A percentile compares a stretch with the other conserved stretches of the same genome.
Conservation (phyloP, 306 rosid genomes). For the Sicyos edulis region DNA sequence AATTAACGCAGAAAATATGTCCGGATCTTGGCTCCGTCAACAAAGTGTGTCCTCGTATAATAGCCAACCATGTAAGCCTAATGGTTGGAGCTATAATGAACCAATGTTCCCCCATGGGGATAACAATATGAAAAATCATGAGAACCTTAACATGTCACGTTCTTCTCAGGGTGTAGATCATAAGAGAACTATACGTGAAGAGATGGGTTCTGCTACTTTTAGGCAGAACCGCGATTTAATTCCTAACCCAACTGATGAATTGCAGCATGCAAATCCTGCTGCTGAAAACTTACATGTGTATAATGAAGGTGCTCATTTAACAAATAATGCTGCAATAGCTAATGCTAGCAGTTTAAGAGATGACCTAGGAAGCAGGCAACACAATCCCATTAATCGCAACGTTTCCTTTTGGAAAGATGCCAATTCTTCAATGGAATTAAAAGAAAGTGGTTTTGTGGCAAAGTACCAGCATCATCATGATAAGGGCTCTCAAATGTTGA, state of each 20-base stretch:
- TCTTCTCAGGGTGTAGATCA: constrained; percentile 33
- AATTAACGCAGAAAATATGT: constrained; percentile 39
- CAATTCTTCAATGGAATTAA: constrained; percentile 46
- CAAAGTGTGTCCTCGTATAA: constrained; percentile 40
- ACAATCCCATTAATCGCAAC: constrained; percentile 37
- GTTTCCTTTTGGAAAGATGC: constrained; percentile 60
- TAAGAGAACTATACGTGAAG: constrained; percentile 45
- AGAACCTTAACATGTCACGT: constrained; percentile 39
- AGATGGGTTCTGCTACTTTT: constrained; percentile 40
- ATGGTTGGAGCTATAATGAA: constrained; percentile 68
- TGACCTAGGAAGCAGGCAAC: constrained; percentile 50
- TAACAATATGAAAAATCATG: constrained; percentile 41
- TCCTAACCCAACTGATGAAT: constrained; percentile 43
- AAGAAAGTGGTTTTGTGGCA: constrained; percentile 47
- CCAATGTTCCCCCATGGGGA: constrained; percentile 46
- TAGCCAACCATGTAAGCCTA: constrained; percentile 49
- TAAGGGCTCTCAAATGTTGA: constrained; percentile 53
- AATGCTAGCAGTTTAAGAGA: constrained; percentile 54
- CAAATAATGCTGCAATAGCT: constrained; percentile 34
- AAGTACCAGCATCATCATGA: constrained; percentile 52
- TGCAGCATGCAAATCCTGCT: constrained; percentile 44
- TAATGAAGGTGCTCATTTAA: constrained; percentile 47
- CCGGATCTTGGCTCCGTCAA: constrained; percentile 59
- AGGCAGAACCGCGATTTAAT: constrained; percentile 49
- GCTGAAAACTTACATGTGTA: constrained; percentile 41